These are phyloP conservation scores for Bipolaris oryzae DNA, from an alignment of 2,329 filamentous ascomycete genomes.

Conservation along the genomic window DNA sequence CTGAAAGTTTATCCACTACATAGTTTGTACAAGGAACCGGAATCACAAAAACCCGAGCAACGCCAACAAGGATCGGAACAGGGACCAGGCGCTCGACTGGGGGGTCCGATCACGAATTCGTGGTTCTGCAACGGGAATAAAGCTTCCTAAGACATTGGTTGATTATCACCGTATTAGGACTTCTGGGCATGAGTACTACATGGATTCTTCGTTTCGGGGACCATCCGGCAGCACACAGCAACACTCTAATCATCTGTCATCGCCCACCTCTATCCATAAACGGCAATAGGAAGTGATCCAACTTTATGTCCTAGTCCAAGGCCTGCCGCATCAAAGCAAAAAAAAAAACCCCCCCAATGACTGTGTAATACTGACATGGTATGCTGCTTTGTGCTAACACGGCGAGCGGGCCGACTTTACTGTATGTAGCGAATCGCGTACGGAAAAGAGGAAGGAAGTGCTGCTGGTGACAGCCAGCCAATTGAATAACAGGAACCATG, in stretches of 20 bases:
- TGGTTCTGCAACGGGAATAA: neutral
- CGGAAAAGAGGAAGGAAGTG: neutral
- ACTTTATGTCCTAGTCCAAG: neutral
- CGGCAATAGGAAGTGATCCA: neutral
- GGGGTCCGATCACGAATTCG: neutral
- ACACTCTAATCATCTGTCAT: slow-evolving; percentile 3
- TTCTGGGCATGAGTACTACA: neutral
- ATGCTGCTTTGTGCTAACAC: neutral
- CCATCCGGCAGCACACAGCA: neutral
- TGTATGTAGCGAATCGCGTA: neutral
- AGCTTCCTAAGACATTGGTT: neutral
- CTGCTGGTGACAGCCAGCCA: neutral
- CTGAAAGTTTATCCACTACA: no score
- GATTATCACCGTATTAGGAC: neutral
- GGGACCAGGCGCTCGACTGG: neutral
- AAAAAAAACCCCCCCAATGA: neutral
- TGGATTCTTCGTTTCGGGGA: neutral
- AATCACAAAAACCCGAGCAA: neutral
- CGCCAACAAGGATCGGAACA: neutral
- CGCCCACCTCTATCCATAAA: neutral
- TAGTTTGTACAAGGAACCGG: neutral
- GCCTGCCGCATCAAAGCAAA: no score
- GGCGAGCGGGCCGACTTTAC: neutral
- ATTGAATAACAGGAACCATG: neutral
- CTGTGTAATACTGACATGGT: no score